Conservation (phyloP, 768 basidiomycete genomes). For the Lenzites betulinus region DNA sequence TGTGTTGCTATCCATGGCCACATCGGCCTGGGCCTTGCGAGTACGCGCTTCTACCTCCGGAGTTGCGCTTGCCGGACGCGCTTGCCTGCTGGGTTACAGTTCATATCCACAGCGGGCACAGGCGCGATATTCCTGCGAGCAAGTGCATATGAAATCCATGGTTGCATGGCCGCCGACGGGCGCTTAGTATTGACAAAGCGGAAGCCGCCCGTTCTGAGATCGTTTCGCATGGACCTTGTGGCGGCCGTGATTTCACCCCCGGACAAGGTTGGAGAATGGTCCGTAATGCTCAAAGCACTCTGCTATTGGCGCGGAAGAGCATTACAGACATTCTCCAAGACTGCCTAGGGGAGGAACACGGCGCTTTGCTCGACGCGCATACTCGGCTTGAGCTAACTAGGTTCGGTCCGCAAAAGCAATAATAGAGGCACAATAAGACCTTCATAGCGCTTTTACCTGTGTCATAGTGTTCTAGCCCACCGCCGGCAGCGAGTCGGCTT, state of each 20-base stretch:
- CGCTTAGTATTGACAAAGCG: too few species aligned
- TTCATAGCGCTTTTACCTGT: neutral
- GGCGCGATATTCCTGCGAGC: neutral
- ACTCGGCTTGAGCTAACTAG: neutral
- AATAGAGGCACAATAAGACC: neutral
- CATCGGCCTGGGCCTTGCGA: conserved; percentile 6
- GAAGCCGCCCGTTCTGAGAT: too few species aligned
- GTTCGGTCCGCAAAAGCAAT: neutral
- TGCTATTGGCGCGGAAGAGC: too few species aligned
- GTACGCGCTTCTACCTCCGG: neutral
- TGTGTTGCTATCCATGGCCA: conserved; percentile 10
- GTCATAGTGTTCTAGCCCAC: neutral
- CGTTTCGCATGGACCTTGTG: too few species aligned
- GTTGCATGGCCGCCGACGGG: too few species aligned
- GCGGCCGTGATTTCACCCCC: too few species aligned
- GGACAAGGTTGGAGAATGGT: too few species aligned
- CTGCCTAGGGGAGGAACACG: too few species aligned
- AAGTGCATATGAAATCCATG: neutral
- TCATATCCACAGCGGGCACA: too few species aligned
- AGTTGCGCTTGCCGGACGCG: neutral
- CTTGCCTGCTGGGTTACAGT: neutral
- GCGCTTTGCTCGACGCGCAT: too few species aligned
- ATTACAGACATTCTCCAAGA: too few species aligned
- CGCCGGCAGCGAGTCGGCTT: neutral
- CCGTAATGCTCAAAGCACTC: too few species aligned